phyloP scores from a whole-genome alignment of 768 basidiomycete genomes.

The Collybia mongolica region DNA sequence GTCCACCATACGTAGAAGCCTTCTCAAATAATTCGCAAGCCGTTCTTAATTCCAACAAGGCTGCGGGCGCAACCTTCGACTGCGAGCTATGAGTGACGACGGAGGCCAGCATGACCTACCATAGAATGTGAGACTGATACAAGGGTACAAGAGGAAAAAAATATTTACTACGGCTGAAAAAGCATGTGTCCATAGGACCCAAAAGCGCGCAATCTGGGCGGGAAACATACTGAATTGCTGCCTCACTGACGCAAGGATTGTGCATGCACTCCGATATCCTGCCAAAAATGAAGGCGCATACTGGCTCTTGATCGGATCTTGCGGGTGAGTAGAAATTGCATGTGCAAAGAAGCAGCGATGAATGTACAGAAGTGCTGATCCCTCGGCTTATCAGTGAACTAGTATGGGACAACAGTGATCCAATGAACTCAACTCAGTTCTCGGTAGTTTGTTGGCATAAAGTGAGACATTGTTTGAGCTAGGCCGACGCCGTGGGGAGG shows the following conservation, averaged over 20 bases:
- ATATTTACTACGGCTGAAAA: conserved; percentile 61
- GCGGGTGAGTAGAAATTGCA: conserved; percentile 61
- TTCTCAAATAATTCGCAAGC: conserved; percentile 65
- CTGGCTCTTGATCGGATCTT: conserved; percentile 66
- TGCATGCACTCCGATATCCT: conserved; percentile 66
- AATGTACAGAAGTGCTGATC: conserved; percentile 64
- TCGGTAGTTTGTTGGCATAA: conserved; percentile 74
- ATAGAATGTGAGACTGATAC: conserved; percentile 3
- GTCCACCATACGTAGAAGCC: conserved; percentile 61
- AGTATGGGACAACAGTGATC: not conserved
- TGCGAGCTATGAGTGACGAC: conserved; percentile 69
- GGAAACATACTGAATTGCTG: conserved; percentile 52
- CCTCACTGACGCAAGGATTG: conserved; percentile 48
- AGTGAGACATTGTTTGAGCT: conserved; percentile 66
- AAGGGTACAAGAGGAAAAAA: not conserved
- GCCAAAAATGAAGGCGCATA: conserved; percentile 69
- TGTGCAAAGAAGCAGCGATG: conserved; percentile 79
- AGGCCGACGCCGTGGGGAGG: conserved; percentile 51
- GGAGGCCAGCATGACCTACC: conserved; percentile 72
- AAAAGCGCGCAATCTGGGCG: conserved; percentile 60
- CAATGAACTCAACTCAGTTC: conserved; percentile 52
- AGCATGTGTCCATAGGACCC: conserved; percentile 73
- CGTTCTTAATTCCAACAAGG: conserved; percentile 60
- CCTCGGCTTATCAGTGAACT: not conserved
- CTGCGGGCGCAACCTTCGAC: conserved; percentile 70